Conservation (phyloP, 352 stramenopile species). For the Phytophthora ohioensis region DNA sequence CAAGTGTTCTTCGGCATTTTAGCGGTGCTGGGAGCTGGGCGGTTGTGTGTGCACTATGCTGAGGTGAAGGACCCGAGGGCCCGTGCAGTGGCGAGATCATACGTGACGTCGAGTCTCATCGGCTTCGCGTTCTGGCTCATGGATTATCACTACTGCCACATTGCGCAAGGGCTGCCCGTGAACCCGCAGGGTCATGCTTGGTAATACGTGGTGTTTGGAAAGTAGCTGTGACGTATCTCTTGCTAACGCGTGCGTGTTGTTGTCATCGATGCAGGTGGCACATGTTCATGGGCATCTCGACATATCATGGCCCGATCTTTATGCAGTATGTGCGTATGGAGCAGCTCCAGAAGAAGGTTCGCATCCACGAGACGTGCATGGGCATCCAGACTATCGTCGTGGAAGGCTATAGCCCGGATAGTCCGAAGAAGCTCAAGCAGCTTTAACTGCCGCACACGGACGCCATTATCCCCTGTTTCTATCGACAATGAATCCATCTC, state of each 20-base stretch:
- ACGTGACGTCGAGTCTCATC: slow-evolving; percentile 67
- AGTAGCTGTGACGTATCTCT: neutral
- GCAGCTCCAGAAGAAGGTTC: slow-evolving; percentile 70
- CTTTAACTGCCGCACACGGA: slow-evolving; percentile 24
- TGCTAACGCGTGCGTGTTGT: slow-evolving; percentile 12
- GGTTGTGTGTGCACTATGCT: slow-evolving; percentile 70
- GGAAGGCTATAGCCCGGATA: slow-evolving; percentile 29
- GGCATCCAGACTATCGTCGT: slow-evolving; percentile 79
- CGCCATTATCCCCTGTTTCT: slow-evolving; percentile 10
- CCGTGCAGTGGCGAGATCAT: slow-evolving; percentile 65
- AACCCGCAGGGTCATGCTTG: slow-evolving; percentile 86
- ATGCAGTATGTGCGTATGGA: slow-evolving; percentile 90
- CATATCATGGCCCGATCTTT: slow-evolving; percentile 83
- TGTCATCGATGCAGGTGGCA: slow-evolving; percentile 64
- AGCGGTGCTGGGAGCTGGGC: slow-evolving; percentile 54
- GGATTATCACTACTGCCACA: slow-evolving; percentile 84
- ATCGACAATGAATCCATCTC: slow-evolving; percentile 9
- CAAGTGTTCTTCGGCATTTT: slow-evolving; percentile 80
- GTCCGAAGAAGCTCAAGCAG: slow-evolving; percentile 45
- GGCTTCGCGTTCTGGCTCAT: slow-evolving; percentile 79
- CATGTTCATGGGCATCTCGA: slow-evolving; percentile 82
- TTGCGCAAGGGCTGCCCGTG: slow-evolving; percentile 60
- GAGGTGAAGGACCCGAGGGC: slow-evolving; percentile 64
- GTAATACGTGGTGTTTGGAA: slow-evolving; percentile 33
- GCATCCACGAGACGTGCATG: slow-evolving; percentile 59